Percentiles rank a stretch among this genome's conserved stretches.
Evolutionary conservation across 1,139 yeast species (phyloP).

Genomic region (Yamadazyma oceani): DNA sequence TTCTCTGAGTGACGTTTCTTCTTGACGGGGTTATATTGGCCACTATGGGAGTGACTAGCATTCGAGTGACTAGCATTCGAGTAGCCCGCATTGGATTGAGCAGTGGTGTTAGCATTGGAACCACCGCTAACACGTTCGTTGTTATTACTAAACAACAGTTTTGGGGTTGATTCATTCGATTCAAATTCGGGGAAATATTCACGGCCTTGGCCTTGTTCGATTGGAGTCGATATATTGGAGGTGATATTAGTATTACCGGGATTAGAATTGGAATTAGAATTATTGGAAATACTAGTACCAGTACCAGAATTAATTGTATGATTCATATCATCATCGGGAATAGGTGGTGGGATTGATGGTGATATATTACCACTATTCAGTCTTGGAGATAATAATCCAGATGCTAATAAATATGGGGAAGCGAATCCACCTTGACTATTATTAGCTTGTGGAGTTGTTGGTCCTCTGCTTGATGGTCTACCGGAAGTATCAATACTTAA

Average conservation of each 20-base stretch:
- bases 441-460: constrained; percentile 32
- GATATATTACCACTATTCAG: constrained; percentile 25
- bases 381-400: constrained; percentile 54
- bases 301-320: constrained; percentile 2
- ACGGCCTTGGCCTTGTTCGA: constrained; percentile 12
- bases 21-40: constrained; percentile 8
- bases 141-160: constrained; percentile 23
- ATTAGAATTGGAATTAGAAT: constrained; percentile 1
- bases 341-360: constrained; percentile 13
- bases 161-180: constrained; percentile 20
- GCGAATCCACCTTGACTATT: constrained; percentile 48
- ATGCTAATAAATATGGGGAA: constrained; percentile 60
- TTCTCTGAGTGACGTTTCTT: constrained; percentile 29
- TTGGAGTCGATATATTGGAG: constrained; percentile 14
- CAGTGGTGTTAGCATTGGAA: constrained; percentile 3
- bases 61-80: neutral
- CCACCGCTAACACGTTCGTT: constrained; percentile 26
- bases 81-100: neutral
- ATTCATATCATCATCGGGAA: constrained; percentile 5
- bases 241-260: constrained; percentile 4
- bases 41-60: neutral
- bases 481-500: constrained; percentile 35
- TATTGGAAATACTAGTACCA: constrained; percentile 2
- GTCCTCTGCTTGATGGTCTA: constrained; percentile 21
- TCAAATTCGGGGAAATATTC: constrained; percentile 16